A percentile compares a stretch with the other conserved stretches of the same genome.
phyloP scores from a whole-genome alignment of 371 early-diverging fungal species.

The Mucor racemosus region DNA sequence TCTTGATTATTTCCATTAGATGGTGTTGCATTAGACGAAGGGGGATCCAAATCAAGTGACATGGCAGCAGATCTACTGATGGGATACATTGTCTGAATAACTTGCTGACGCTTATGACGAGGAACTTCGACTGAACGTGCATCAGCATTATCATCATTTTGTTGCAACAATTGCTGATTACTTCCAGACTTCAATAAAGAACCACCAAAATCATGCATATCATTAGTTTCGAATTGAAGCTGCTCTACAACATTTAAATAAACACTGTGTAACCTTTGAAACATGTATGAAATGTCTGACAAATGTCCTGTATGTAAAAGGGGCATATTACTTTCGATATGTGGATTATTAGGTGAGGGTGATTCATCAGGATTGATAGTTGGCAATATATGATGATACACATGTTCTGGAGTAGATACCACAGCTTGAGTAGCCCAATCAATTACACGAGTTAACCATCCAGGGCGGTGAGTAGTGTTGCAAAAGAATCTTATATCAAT shows the following conservation, averaged over 20 bases:
- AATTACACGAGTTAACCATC: conserved; percentile 63
- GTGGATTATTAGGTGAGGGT: conserved; percentile 14
- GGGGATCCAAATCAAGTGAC: conserved; percentile 34
- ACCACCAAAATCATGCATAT: background rate
- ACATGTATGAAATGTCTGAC: conserved; percentile 45
- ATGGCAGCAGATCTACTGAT: conserved; percentile 20
- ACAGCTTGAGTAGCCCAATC: conserved; percentile 58
- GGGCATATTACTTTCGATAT: background rate
- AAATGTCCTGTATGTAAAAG: conserved; percentile 22
- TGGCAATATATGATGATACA: background rate
- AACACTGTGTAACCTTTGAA: conserved; percentile 41
- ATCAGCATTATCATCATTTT: background rate
- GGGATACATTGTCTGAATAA: conserved; percentile 21
- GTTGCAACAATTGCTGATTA: background rate
- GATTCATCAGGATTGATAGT: conserved; percentile 13
- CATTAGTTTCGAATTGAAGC: conserved; percentile 26
- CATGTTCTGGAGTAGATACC: conserved; percentile 14
- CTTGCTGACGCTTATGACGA: conserved; percentile 18
- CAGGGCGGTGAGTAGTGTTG: conserved; percentile 65
- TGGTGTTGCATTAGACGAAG: background rate
- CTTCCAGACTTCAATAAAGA: background rate
- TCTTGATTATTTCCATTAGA: background rate
- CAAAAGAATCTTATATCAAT: conserved; percentile 65
- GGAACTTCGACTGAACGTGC: background rate
- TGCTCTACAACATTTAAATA: conserved; percentile 39